Evolutionary conservation across 768 basidiomycete species (phyloP), one percentile per base, ranked within the genome.

Genomic region (Boletus sensibilis): DNA sequence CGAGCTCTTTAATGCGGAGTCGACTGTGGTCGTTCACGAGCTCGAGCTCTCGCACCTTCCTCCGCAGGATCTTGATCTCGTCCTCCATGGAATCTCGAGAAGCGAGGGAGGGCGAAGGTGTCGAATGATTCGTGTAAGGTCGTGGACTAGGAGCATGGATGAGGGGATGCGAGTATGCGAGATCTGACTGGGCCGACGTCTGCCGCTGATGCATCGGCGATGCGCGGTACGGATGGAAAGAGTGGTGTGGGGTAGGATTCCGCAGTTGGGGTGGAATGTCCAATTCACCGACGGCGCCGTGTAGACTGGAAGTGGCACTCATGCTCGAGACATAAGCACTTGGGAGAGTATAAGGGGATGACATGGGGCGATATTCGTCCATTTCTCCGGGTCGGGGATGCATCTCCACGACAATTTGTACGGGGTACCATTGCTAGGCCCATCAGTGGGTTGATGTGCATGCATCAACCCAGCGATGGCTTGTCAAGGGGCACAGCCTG

Each of bases 31-130:
- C 75, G 63, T 83, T 81, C 57, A 81, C 77, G 52, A 78, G 77
- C 72, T 91, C 87, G 37, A 89, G 78, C 57, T 90, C 85, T 20
- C 75, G 79, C 47, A 90, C 74, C 56, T 76, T 79, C 59, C 78
- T 81, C 39, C 81, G 82, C 27, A 91, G 80, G 29, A 71, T 74
- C 21, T 72, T 75, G 43, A 87, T 68, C 63, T 89, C 86, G 7
- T 78, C 78, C 29, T 83, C 79, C 52, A 66, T 55, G 7, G 65
- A 56, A 23, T 71, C 69, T n/a, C 39, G 57, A 3, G 65, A 42
- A 0, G 47, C 23, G 2, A 59, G 47, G 5, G 61, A 56, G 16
- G 68, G 57, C 6, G 65, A 58, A 6, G 49, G 27, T 4, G 49
- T 39, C 3, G 60, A 60, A n/a, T 71, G 67, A 23, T 35, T 62